Evolutionary conservation across 1,284 basidiomycete genomes (phyloP).

Genomic region (Vanrija sp.): DNA sequence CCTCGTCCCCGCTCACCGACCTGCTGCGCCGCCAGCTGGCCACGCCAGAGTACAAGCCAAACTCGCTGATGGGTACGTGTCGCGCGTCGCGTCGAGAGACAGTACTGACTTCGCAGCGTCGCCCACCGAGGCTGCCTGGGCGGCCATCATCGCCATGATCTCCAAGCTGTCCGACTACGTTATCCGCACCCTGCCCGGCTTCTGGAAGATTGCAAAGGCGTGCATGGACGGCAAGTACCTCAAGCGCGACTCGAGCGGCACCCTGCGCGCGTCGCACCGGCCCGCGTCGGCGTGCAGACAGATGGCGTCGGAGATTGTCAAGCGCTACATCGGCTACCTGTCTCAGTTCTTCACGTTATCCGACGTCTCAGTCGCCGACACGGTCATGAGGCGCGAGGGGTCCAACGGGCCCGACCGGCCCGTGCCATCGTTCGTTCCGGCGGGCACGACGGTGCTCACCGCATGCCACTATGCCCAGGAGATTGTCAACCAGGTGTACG

Average conservation of each 20-base stretch:
- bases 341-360: slow-evolving; percentile 89
- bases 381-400: slow-evolving; percentile 54
- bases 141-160: slow-evolving; percentile 64
- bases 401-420: background rate
- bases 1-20: slow-evolving; percentile 29
- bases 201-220: slow-evolving; percentile 87
- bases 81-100: too few species aligned
- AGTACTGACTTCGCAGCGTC: slow-evolving; percentile 19
- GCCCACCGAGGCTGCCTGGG: slow-evolving; percentile 66
- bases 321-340: slow-evolving; percentile 77
- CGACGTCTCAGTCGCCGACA: slow-evolving; percentile 60
- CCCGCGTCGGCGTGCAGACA: slow-evolving; percentile 78
- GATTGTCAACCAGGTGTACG: slow-evolving; percentile 76
- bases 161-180: slow-evolving; percentile 54
- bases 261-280: slow-evolving; percentile 46
- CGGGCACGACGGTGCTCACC: slow-evolving; percentile 72
- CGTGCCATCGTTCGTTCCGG: slow-evolving; percentile 65
- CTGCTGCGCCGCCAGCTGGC: slow-evolving; percentile 31
- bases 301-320: slow-evolving; percentile 88
- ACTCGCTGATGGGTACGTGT: slow-evolving; percentile 58
- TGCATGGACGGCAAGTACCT: slow-evolving; percentile 90
- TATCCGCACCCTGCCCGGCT: slow-evolving; percentile 69
- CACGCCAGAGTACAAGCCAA: slow-evolving; percentile 23
- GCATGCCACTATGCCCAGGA: slow-evolving; percentile 75
- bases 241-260: slow-evolving; percentile 51